These are phyloP conservation scores for Pseudogymnoascus sp. DNA, from an alignment of 2,329 filamentous ascomycete genomes.

Conservation along the genomic window DNA sequence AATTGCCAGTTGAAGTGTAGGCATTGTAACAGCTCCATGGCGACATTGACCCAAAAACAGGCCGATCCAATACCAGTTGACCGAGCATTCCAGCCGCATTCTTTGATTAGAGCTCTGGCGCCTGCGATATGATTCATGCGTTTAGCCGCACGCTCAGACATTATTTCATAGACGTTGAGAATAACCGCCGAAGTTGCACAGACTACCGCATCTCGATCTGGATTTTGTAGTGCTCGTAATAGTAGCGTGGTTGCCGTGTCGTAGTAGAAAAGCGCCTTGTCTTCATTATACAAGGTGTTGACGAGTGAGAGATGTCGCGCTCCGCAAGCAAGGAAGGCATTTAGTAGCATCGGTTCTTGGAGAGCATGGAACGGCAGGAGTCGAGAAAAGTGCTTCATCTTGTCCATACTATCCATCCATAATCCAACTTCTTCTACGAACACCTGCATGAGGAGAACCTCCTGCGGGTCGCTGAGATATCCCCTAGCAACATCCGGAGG, in stretches of 20 bases:
- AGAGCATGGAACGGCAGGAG: conserved; percentile 77
- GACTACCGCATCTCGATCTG: conserved; percentile 72
- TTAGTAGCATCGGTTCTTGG: conserved; percentile 77
- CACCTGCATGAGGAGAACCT: conserved; percentile 82
- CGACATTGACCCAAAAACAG: conserved; percentile 91
- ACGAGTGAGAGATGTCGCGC: conserved; percentile 71
- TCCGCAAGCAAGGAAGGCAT: conserved; percentile 82
- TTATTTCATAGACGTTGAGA: conserved; percentile 86
- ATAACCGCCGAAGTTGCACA: conserved; percentile 84
- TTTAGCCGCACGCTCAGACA: conserved; percentile 71
- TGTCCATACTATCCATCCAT: conserved; percentile 92
- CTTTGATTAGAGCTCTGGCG: conserved; percentile 75
- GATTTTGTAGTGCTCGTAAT: conserved; percentile 70
- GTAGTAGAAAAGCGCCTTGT: conserved; percentile 76
- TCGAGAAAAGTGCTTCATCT: conserved; percentile 76
- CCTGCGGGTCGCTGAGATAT: conserved; percentile 65
- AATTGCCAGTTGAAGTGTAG: conserved; percentile 80
- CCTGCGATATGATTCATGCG: conserved; percentile 88
- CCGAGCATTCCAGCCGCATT: conserved; percentile 79
- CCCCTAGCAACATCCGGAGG: conserved; percentile 44
- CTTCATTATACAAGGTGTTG: conserved; percentile 59
- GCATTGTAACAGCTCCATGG: conserved; percentile 83
- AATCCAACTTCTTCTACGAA: conserved; percentile 84
- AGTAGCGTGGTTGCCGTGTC: conserved; percentile 76
- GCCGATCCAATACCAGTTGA: conserved; percentile 73